A percentile compares a stretch with the other conserved stretches of the same genome.
phyloP scores from a whole-genome alignment of 768 basidiomycete genomes.

The Russula ochroleuca region DNA sequence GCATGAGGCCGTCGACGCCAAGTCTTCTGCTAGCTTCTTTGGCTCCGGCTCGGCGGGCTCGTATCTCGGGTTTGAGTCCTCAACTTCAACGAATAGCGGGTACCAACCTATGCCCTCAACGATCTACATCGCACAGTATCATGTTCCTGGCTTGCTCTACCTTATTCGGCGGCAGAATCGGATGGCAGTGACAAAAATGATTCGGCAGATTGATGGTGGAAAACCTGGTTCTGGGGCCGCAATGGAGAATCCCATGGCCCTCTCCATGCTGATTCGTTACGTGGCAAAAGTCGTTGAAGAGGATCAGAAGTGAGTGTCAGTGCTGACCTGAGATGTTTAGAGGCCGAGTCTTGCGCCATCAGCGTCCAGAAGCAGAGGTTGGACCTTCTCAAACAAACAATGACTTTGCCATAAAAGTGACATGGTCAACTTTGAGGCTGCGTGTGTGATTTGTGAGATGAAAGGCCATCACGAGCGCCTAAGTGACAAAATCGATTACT shows the following conservation, averaged over 20 bases:
- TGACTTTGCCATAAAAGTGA: conserved; percentile 98
- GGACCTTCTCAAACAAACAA: conserved; percentile 87
- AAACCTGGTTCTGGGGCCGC: conserved; percentile 79
- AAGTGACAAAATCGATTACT: conserved; percentile 83
- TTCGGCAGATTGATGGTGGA: conserved; percentile 91
- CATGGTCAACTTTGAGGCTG: conserved; percentile 99
- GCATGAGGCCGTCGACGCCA: conserved; percentile 92
- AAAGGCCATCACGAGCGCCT: conserved; percentile 69
- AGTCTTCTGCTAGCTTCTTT: conserved; percentile 70
- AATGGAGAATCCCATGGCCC: conserved; percentile 92
- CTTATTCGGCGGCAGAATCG: conserved; percentile 95
- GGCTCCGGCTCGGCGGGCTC: conserved; percentile 42
- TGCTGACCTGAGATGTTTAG: neutral
- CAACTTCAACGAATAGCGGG: conserved; percentile 46
- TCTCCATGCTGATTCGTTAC: conserved; percentile 98
- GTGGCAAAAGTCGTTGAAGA: conserved; percentile 99
- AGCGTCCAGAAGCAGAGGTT: conserved; percentile 91
- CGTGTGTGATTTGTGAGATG: conserved; percentile 96
- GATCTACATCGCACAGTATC: conserved; percentile 95
- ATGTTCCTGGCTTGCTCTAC: conserved; percentile 89
- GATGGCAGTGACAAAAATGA: conserved; percentile 99
- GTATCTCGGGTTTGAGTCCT: conserved; percentile 68
- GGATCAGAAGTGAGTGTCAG: conserved; percentile 95
- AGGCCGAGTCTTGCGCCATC: conserved; percentile 14
- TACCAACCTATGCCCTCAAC: conserved; percentile 81